Percentiles rank a stretch among this genome's conserved stretches.
These are phyloP conservation scores for Citrus maxima DNA, from an alignment of 345 rosid genomes.

Conservation along the genomic window DNA sequence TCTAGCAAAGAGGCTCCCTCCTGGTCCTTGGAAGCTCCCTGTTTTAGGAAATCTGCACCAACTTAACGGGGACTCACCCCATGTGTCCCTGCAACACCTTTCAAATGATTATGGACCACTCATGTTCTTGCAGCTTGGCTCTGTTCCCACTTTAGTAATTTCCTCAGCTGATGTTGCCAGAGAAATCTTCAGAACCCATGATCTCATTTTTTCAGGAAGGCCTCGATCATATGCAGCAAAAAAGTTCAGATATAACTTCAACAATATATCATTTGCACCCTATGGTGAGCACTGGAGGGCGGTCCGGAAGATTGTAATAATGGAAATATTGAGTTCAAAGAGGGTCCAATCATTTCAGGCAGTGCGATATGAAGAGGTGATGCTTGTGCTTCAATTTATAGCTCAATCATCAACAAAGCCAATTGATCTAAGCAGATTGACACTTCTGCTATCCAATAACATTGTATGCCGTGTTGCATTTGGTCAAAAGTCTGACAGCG, in stretches of 20 bases:
- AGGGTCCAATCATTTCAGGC: constrained; percentile 34
- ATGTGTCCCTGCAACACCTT: constrained; percentile 28
- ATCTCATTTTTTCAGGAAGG: constrained; percentile 34
- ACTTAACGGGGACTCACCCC: constrained; percentile 22
- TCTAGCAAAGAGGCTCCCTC: constrained; percentile 23
- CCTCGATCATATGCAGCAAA: constrained; percentile 16
- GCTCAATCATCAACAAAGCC: constrained; percentile 13
- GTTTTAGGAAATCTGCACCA: constrained; percentile 40
- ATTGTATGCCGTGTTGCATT: constrained; percentile 32
- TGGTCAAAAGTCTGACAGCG: constrained; percentile 24
- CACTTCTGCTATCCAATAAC: constrained; percentile 16
- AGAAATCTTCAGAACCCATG: constrained; percentile 37
- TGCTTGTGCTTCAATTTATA: constrained; percentile 13
- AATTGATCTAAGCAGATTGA: constrained; percentile 25
- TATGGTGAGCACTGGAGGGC: constrained; percentile 38
- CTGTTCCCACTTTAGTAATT: constrained; percentile 32
- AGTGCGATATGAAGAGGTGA: constrained; percentile 35
- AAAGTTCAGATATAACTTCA: constrained; percentile 21
- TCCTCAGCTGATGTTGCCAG: constrained; percentile 35
- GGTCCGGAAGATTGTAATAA: constrained; percentile 28
- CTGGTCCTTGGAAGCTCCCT: constrained; percentile 42
- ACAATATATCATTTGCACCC: constrained; percentile 27
- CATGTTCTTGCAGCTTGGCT: constrained; percentile 46
- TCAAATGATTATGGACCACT: constrained; percentile 34
- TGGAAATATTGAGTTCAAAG: constrained; percentile 33